Conservation (phyloP, 2,329 filamentous ascomycete genomes). For the Fusarium euwallaceae region DNA sequence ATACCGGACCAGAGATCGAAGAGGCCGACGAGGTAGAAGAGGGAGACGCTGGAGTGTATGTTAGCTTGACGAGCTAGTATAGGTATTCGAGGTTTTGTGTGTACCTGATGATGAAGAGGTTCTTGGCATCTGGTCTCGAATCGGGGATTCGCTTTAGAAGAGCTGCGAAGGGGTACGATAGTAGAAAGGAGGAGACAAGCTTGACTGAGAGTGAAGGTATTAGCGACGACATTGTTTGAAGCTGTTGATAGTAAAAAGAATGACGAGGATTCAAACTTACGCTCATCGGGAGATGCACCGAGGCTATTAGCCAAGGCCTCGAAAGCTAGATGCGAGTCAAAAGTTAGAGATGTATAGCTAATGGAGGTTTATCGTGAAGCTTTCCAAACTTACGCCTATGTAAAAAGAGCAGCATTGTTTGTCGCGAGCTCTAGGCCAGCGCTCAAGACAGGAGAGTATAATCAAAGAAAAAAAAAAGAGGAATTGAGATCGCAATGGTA, state of each 20-base stretch:
- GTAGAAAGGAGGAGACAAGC: slow-evolving; percentile 87
- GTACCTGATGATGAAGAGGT: slow-evolving; percentile 85
- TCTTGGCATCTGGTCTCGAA: slow-evolving; percentile 84
- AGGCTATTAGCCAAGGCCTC: slow-evolving; percentile 49
- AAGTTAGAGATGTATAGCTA: slow-evolving; percentile 1
- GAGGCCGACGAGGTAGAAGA: slow-evolving; percentile 94
- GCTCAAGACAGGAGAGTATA: neutral
- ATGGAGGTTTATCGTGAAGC: neutral
- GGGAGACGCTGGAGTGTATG: slow-evolving; percentile 68
- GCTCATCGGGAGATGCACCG: slow-evolving; percentile 56
- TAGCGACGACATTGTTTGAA: slow-evolving; percentile 12
- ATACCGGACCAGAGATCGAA: slow-evolving; percentile 93
- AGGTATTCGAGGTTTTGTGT: slow-evolving; percentile 21
- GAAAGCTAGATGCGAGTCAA: slow-evolving; percentile 48
- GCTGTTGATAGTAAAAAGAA: neutral
- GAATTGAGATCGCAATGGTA: slow-evolving; percentile 5
- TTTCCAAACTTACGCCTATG: slow-evolving; percentile 34
- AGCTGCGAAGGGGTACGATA: slow-evolving; percentile 92
- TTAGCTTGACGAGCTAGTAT: slow-evolving; percentile 1
- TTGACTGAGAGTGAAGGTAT: slow-evolving; percentile 75
- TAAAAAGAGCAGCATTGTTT: slow-evolving; percentile 37
- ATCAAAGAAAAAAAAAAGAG: neutral
- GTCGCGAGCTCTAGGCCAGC: slow-evolving; percentile 7
- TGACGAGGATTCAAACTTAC: slow-evolving; percentile 42
- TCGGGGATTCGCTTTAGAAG: slow-evolving; percentile 93